Base-by-base conservation (phyloP, 31 red algal genomes). In the Bonnemaisonia californica region DNA sequence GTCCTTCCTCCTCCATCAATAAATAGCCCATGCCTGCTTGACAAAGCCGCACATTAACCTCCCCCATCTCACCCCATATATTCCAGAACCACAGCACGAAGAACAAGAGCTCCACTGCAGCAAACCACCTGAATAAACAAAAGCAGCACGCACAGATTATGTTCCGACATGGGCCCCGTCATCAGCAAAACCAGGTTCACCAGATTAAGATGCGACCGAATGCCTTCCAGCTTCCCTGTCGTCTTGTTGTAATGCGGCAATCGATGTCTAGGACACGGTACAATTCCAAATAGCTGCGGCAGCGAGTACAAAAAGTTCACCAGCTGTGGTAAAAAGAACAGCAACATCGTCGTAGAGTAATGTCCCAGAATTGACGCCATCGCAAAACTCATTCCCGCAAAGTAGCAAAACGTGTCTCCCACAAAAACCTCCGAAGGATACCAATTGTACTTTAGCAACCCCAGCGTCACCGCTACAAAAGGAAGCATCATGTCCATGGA, bases 381-480 rank as follows among this genome's bases (percentile, higher is more conserved):
- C 27, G 97, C 93, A 80, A 99, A 96, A 23, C 76, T 95, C 97
- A 99, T 99, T 62, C 97, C 97, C 9, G 92, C 93, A 82, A 99
- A 99, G 81, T 99, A 96, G 55, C 97, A 99, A 86, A 95, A 99
- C 1, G 97, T 99, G 57, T 99, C 97, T 19, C 97, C 97, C 4
- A 99, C 97, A 78, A 99, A 99, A 18, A 99, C 93, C 32, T 41
- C 37, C 22, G 87, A 79, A 2, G 97, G 97, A 69, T 88, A 96
- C 97, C 97, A 99, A 78, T 99, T 99, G 77, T 99, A 83, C 21
- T 28, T 34, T 21, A 95, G 73, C 56, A 99, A 62, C 4, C 91
- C 97, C 27, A 95, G 75, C 27, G 86, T 92, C 48, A 85, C 85
- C 1, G 79, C 93, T 34, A 60, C 54, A 54, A 99, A 99, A 21